phyloP scores from a whole-genome alignment of 129 eudicot species.

The Tanacetum coccineum region DNA sequence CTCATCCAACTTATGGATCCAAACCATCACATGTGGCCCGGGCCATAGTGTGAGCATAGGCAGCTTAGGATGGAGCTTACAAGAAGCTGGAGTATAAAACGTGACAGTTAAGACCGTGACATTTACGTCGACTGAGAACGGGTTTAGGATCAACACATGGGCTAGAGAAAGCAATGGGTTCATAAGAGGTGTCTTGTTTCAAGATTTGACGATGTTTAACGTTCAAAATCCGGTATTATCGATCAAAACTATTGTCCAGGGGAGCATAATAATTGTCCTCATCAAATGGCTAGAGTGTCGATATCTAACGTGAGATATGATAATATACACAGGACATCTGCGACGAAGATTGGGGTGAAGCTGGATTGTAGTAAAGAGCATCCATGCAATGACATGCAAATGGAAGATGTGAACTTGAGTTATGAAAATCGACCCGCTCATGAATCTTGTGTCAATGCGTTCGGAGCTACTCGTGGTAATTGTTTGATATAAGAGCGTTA shows the following conservation, averaged over 20 bases:
- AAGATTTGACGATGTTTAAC: conserved; percentile 39
- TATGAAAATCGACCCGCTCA: conserved; percentile 22
- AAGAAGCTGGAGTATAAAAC: conserved; percentile 47
- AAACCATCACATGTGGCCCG: conserved; percentile 27
- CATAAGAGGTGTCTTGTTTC: conserved; percentile 35
- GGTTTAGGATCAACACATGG: conserved; percentile 50
- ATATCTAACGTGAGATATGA: conserved; percentile 36
- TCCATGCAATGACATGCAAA: conserved; percentile 43
- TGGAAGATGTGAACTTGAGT: conserved; percentile 38
- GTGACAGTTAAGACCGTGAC: conserved; percentile 33
- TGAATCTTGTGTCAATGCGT: conserved; percentile 38
- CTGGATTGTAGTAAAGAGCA: conserved; percentile 44
- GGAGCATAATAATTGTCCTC: conserved; percentile 22
- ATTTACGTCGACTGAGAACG: conserved; percentile 37
- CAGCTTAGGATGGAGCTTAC: conserved; percentile 34
- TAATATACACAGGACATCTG: conserved; percentile 51
- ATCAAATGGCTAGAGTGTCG: conserved; percentile 39
- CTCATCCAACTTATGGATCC: conserved; percentile 40
- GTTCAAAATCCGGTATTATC: conserved; percentile 43
- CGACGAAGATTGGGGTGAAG: conserved; percentile 37
- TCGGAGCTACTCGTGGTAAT: conserved; percentile 19
- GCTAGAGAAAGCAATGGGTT: conserved; percentile 45
- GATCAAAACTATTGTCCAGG: conserved; percentile 51
- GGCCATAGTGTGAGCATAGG: conserved; percentile 53
- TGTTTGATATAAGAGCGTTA: neutral